These are phyloP conservation scores for Aureobasidium musti DNA, from an alignment of 2,329 filamentous ascomycete species.

Conservation along the genomic window DNA sequence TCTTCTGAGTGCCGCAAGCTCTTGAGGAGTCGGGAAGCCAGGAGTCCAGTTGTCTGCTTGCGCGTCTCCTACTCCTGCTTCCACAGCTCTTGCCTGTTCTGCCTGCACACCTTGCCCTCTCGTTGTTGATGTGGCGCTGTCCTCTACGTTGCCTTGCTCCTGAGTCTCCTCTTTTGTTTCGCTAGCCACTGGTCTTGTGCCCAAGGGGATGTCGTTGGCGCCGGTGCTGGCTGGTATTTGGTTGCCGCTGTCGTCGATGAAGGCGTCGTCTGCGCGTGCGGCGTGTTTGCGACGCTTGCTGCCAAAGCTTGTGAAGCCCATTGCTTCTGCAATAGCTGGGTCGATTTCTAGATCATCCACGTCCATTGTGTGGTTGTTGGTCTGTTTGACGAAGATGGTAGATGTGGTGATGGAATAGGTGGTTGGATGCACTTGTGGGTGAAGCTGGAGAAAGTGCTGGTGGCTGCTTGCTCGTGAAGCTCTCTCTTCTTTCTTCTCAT, in stretches of 20 bases:
- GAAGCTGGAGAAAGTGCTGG: background rate
- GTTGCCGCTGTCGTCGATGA: constrained; percentile 45
- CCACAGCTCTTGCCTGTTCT: background rate
- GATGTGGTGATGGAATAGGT: background rate
- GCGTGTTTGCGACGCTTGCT: constrained; percentile 70
- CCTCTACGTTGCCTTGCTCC: background rate
- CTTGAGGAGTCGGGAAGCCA: background rate
- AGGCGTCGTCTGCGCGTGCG: constrained; percentile 49
- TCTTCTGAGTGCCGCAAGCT: constrained; percentile 19
- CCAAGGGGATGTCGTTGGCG: constrained; percentile 37
- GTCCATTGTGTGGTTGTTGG: background rate
- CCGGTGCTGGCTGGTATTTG: constrained; percentile 41
- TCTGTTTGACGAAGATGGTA: background rate
- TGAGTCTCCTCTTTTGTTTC: background rate
- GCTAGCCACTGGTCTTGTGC: constrained; percentile 21
- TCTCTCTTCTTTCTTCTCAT: background rate
- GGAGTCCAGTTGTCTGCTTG: constrained; percentile 3
- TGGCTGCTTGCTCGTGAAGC: background rate
- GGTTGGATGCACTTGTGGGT: background rate
- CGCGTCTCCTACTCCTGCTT: background rate
- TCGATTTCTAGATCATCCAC: constrained; percentile 47
- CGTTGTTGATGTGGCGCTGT: background rate
- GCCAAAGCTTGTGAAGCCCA: constrained; percentile 76
- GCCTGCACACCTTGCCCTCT: background rate
- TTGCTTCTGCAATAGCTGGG: constrained; percentile 63